Evolutionary conservation across 2,329 filamentous ascomycete genomes (phyloP).

Genomic region (Sclerotiophoma versabilis): DNA sequence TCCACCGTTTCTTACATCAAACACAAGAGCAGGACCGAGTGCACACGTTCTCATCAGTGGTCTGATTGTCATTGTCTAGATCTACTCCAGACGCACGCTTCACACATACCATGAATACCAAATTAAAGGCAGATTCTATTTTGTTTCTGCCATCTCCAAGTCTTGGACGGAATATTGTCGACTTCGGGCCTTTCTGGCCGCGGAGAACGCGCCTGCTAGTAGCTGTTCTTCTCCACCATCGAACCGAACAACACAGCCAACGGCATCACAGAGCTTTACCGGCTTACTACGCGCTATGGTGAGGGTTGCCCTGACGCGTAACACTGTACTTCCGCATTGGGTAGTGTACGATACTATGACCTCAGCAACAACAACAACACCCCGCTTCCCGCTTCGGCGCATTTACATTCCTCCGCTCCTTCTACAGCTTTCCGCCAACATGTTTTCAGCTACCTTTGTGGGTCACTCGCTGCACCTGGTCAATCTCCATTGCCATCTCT

Average conservation of each 20-base stretch:
- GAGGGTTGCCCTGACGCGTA: conserved; percentile 1
- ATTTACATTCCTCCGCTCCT: not conserved
- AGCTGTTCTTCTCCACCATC: not conserved
- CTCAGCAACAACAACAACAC: conserved; percentile 2
- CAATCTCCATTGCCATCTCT: conserved; percentile 4
- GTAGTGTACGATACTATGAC: conserved; percentile 15
- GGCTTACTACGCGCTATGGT: conserved; percentile 5
- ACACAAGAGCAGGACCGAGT: not conserved
- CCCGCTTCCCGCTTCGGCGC: conserved; percentile 6
- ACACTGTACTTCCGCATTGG: conserved; percentile 6
- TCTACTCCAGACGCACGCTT: not conserved
- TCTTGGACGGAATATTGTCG: not conserved
- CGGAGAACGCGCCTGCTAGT: not conserved
- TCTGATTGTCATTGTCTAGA: not conserved
- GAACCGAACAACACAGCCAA: not conserved
- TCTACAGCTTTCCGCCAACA: not conserved
- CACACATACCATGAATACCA: not conserved
- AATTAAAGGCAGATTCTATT: not conserved
- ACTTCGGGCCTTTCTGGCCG: not conserved
- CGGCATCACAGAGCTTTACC: not conserved
- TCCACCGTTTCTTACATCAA: not conserved
- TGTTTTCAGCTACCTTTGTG: conserved; percentile 1
- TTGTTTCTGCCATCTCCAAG: too few species aligned
- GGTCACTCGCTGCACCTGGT: not conserved
- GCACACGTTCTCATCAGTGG: not conserved